Evolutionary conservation across 305 asterid species (phyloP).

Genomic region (Fraxinus sp.): DNA sequence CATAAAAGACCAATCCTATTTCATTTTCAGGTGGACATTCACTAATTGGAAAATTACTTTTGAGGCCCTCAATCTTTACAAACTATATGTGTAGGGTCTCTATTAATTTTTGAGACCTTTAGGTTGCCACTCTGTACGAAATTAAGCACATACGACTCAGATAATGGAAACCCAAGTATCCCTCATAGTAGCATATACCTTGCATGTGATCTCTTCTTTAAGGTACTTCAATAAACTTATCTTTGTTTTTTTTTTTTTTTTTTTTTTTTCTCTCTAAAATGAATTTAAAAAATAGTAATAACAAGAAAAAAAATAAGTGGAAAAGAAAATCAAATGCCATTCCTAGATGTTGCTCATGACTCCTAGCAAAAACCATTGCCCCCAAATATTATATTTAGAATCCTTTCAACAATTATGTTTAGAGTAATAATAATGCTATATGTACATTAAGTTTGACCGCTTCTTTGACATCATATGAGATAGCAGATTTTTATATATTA

Average conservation of each 20-base stretch:
- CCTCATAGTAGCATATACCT: no score
- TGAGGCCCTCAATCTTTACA: background rate
- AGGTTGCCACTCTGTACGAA: background rate
- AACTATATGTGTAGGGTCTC: no score
- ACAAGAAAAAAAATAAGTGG: background rate
- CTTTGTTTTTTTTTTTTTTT: background rate
- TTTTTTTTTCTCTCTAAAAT: no score
- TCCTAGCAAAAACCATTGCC: background rate
- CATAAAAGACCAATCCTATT: background rate
- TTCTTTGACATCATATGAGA: no score
- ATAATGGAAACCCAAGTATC: background rate
- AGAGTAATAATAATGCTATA: no score
- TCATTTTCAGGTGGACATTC: background rate
- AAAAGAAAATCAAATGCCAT: background rate
- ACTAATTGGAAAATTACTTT: background rate
- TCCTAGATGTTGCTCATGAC: background rate
- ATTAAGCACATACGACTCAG: background rate
- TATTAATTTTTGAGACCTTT: background rate
- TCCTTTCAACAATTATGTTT: background rate
- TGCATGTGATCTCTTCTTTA: background rate
- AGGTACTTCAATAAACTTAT: background rate
- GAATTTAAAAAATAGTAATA: no score
- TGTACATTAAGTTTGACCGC: no score
- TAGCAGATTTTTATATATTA: no score
- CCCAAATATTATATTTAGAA: background rate